Evolutionary conservation across 441 rosid species (phyloP), one percentile per base, ranked within the genome.

Genomic region (Adansonia gregorii): DNA sequence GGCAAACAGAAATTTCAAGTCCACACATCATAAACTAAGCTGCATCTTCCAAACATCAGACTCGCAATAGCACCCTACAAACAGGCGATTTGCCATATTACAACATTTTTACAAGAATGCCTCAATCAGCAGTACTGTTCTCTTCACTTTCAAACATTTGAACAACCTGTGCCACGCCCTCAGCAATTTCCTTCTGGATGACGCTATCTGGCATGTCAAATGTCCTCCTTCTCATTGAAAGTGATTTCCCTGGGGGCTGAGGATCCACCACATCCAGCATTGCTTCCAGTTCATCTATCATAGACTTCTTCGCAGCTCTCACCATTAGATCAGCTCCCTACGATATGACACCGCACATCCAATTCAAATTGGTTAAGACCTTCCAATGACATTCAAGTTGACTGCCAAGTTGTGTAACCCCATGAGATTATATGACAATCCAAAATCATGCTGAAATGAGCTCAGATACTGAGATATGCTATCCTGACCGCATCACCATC

Each of bases 241-340:
- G 87, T 14, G 83, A 84, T 75, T 83, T 93, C 64, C 94, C 92
- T 0, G 83, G 76, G 10, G 97, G 97, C 73, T 94, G 93, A 22
- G 99, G 97, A 70, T 95, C 98, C 64, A 95, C 92, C 73, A 80
- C 93, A 5, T 94, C 98, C 11, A 95, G 88, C 97, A 94, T 92
- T 39, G 92, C 92, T 85, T 94, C 98, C 67, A 95, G 87, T 82
- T 95, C 98, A 72, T 90, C 98, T 69, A 93, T 86, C 94, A 95
- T 93, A 3, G 95, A 89, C 78, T 82, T 90, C 89, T 91, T 95
- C 0, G 97, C 89, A 72, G 87, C 70, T 79, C 98, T 83, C 67
- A 92, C 97, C 92, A 91, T 91, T 24, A 86, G 72, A 85, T 95
- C 99, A 81, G 84, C 87, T 70, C 98, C 99, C 99, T 95, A 61